Base-by-base conservation (phyloP, 2,329 filamentous ascomycete species). In the Penicillium sp. region DNA sequence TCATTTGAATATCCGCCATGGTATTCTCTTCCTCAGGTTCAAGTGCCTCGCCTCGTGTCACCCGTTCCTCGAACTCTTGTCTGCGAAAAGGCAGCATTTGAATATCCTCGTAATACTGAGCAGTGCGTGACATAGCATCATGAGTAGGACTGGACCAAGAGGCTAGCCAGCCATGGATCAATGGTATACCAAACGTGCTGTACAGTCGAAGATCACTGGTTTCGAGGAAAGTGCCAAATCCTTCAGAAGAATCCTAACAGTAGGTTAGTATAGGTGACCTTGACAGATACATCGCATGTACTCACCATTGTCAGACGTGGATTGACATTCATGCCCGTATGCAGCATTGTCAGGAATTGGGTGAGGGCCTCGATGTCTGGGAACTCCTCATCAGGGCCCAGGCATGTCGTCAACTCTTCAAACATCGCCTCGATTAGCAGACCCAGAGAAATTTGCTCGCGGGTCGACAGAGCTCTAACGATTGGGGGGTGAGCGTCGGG, bases 291-390 rank as follows among this genome's bases (percentile, higher is more conserved):
- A 26, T 31, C 18, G 31, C 13, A 29, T 14, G 32, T 49, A 44
- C 61, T 57, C 66, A 72, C 81, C 2, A 90, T 82, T 8, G 95
- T 82, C 61, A 96, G 94, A 20, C 89, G 85, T 2, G 94, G 94
- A 62, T 99, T 99, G 55, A 97, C 93, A 67, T 97, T 99, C 90
- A 99, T 96, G 37, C 94, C 94, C 0, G 92, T 97, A 65, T 97
- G 91, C 2, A 99, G 78, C 43, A 90, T 89, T 55, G 94, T 85
- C 2, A 99, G 79, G 68, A 99, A 99, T 7, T 83, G 81, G 71
- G 96, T 96, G 1, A 99, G 80, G 57, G 96, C 92, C 35, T 87
- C 84, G 10, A 97, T 88, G 70, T 97, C 94, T 0, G 93, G 93
- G 24, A 97, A 76, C 16, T 85, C 79, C 34, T 87, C 84, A 46